phyloP scores from a whole-genome alignment of 768 basidiomycete genomes.

The Tricholoma sp. region DNA sequence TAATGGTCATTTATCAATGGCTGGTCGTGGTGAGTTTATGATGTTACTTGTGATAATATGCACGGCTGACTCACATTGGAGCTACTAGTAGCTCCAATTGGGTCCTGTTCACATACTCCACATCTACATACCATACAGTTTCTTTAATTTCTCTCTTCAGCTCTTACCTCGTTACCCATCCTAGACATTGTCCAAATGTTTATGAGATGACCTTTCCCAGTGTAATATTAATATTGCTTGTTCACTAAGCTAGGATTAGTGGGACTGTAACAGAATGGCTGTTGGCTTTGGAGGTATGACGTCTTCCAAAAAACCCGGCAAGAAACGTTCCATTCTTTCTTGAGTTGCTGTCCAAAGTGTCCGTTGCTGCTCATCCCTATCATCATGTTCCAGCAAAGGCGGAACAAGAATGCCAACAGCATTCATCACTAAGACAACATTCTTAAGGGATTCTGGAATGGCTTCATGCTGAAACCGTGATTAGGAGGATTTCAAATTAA shows the following conservation, averaged over 20 bases:
- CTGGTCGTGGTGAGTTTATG: neutral
- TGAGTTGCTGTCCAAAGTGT: slow-evolving; percentile 83
- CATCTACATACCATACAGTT: neutral
- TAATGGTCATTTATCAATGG: neutral
- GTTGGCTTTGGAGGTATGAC: slow-evolving; percentile 38
- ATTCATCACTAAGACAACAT: slow-evolving; percentile 94
- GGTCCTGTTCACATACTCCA: neutral
- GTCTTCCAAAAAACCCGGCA: slow-evolving; percentile 83
- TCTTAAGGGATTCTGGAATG: slow-evolving; percentile 93
- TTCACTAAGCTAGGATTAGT: neutral
- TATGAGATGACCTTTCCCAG: neutral
- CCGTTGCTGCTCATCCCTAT: slow-evolving; percentile 54
- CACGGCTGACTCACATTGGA: neutral
- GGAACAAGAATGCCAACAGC: slow-evolving; percentile 81
- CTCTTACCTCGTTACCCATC: neutral
- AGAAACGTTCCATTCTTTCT: slow-evolving; percentile 83
- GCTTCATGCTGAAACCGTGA: slow-evolving; percentile 73
- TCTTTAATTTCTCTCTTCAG: neutral
- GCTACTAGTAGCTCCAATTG: neutral
- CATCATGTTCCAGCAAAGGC: slow-evolving; percentile 40
- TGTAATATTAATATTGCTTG: neutral
- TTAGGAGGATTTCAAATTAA: neutral
- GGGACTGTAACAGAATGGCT: neutral
- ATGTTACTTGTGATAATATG: neutral
- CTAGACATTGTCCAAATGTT: neutral